These are phyloP conservation scores for Starmerella vaccinii DNA, from an alignment of 805 yeast species.

Conservation along the genomic window DNA sequence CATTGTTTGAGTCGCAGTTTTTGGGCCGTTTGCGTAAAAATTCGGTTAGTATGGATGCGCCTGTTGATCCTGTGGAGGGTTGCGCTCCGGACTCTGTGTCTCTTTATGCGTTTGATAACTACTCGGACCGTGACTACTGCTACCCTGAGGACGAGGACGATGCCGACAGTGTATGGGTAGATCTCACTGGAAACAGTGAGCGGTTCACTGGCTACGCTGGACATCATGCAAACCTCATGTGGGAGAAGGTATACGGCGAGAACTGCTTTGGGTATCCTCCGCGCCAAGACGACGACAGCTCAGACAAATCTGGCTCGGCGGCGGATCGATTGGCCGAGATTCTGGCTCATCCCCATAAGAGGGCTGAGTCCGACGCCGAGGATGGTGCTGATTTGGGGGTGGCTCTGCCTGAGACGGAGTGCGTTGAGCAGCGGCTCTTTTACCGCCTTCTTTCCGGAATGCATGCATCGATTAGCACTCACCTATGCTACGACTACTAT, in stretches of 20 bases:
- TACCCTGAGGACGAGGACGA: slow-evolving; percentile 36
- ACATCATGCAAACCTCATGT: slow-evolving; percentile 77
- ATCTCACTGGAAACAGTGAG: slow-evolving; percentile 81
- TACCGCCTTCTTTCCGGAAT: slow-evolving; percentile 81
- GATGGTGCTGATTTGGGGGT: neutral
- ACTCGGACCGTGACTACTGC: slow-evolving; percentile 29
- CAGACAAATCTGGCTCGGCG: neutral
- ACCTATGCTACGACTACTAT: slow-evolving; percentile 72
- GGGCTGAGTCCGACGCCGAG: slow-evolving; percentile 15
- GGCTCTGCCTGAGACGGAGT: slow-evolving; percentile 35
- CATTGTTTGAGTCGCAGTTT: slow-evolving; percentile 56
- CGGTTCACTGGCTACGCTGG: slow-evolving; percentile 96
- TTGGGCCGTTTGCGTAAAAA: slow-evolving; percentile 44
- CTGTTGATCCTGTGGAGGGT: slow-evolving; percentile 20
- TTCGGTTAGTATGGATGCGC: slow-evolving; percentile 28
- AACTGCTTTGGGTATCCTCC: slow-evolving; percentile 62
- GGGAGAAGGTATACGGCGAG: slow-evolving; percentile 87
- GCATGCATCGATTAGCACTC: slow-evolving; percentile 93
- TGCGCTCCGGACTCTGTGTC: slow-evolving; percentile 22
- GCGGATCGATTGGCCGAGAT: slow-evolving; percentile 11
- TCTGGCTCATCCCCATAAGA: slow-evolving; percentile 23
- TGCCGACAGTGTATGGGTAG: slow-evolving; percentile 56
- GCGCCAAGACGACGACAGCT: slow-evolving; percentile 21
- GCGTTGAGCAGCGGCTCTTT: slow-evolving; percentile 80
- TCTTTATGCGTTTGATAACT: slow-evolving; percentile 14